phyloP scores from a whole-genome alignment of 2,329 filamentous ascomycete species.

The Aspergillus quadricinctus region DNA sequence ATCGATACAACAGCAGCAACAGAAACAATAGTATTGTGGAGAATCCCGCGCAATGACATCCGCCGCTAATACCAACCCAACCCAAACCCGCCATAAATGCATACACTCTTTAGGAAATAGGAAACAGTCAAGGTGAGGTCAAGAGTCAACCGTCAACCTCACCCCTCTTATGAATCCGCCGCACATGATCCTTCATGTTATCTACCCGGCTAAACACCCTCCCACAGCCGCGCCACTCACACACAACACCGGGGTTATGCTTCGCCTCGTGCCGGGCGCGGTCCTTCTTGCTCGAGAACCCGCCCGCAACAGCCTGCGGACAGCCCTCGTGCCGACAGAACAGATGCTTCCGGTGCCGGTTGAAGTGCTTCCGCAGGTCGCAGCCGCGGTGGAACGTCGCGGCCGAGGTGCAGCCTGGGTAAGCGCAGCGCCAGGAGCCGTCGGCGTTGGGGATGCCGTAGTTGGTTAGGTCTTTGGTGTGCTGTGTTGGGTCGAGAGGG shows the following conservation, averaged over 20 bases:
- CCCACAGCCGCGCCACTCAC: slow-evolving; percentile 55
- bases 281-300: slow-evolving; percentile 62
- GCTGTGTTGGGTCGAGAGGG: neutral
- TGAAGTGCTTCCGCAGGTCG: slow-evolving; percentile 60
- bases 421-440: slow-evolving; percentile 54
- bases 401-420: slow-evolving; percentile 56
- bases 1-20: neutral
- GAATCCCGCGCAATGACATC: neutral
- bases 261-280: slow-evolving; percentile 59
- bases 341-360: slow-evolving; percentile 57
- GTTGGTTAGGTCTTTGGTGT: slow-evolving; percentile 24
- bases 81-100: neutral
- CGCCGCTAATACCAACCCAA: neutral
- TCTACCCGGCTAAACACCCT: slow-evolving; percentile 58
- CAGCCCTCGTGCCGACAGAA: slow-evolving; percentile 58
- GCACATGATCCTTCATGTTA: slow-evolving; percentile 54
- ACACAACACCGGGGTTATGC: slow-evolving; percentile 57
- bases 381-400: slow-evolving; percentile 57
- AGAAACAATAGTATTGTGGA: neutral
- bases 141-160: slow-evolving; percentile 2
- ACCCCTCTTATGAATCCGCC: slow-evolving; percentile 37
- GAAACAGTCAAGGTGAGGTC: neutral
- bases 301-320: slow-evolving; percentile 52
- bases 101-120: too few species aligned
- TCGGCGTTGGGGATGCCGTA: slow-evolving; percentile 30